Conservation (phyloP, 2,329 filamentous ascomycete species). For the Dactylellina haptotyla region DNA sequence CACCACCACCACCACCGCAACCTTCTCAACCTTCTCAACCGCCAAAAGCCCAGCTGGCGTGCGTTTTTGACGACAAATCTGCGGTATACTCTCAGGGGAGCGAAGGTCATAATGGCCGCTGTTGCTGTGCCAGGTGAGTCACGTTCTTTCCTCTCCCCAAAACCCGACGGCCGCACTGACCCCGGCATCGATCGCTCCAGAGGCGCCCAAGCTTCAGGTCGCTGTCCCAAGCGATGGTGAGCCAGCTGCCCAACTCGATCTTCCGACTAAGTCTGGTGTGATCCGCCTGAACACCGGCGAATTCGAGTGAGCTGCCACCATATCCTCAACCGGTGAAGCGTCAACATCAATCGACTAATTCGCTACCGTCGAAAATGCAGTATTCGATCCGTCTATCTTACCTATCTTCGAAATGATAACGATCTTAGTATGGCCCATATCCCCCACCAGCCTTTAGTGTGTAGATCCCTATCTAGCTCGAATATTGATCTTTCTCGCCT, state of each 20-base stretch:
- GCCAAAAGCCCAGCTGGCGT: too few species aligned
- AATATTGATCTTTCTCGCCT: neutral
- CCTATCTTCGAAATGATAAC: slow-evolving; percentile 39
- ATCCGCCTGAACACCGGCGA: slow-evolving; percentile 33
- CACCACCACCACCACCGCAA: too few species aligned
- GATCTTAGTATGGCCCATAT: slow-evolving; percentile 33
- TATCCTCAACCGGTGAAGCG: neutral
- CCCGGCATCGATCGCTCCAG: neutral
- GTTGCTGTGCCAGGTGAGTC: slow-evolving; percentile 23
- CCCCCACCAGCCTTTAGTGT: too few species aligned
- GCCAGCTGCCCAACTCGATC: neutral
- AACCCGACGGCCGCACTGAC: neutral
- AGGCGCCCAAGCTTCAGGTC: slow-evolving; percentile 29
- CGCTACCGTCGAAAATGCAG: slow-evolving; percentile 6
- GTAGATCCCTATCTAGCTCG: too few species aligned
- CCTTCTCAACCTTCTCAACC: too few species aligned
- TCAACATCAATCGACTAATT: neutral
- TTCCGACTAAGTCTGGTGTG: slow-evolving; percentile 13
- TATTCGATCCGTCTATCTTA: slow-evolving; percentile 36
- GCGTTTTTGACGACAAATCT: too few species aligned
- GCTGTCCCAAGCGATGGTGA: slow-evolving; percentile 2
- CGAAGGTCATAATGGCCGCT: slow-evolving; percentile 17
- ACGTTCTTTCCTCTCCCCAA: neutral
- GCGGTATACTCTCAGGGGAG: neutral
- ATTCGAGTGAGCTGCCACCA: slow-evolving; percentile 28